Evolutionary conservation across 208 protist species (phyloP).

Genomic region (Acanthamoeba royreba): DNA sequence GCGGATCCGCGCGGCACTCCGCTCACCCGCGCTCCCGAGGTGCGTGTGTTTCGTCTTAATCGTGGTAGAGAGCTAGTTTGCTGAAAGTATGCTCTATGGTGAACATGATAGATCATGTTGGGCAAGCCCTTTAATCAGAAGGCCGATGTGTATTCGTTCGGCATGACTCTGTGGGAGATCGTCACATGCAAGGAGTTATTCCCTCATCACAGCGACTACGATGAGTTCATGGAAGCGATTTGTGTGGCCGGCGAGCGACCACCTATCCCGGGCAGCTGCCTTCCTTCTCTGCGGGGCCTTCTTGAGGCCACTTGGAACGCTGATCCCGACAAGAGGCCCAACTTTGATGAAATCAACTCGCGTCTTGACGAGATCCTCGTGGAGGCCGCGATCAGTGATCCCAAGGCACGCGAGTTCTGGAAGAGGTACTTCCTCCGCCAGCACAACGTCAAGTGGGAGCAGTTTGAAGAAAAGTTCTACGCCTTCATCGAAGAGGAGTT

Average conservation of each 20-base stretch:
- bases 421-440: not conserved
- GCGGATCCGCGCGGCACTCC: conserved; percentile 62
- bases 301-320: conserved; percentile 56
- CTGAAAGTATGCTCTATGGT: not conserved
- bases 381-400: not conserved
- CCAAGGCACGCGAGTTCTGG: not conserved
- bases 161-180: conserved; percentile 70
- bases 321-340: not conserved
- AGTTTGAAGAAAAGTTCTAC: not conserved
- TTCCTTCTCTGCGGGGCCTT: not conserved
- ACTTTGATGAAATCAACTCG: conserved; percentile 4
- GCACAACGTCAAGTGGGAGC: conserved; percentile 7
- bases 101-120: conserved; percentile 46
- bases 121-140: conserved; percentile 65
- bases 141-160: conserved; percentile 75
- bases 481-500: not conserved
- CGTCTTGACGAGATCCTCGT: not conserved
- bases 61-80: no score
- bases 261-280: conserved; percentile 50
- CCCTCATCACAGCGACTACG: conserved; percentile 60
- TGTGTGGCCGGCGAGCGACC: conserved; percentile 56
- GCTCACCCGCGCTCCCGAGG: conserved; percentile 72
- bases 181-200: conserved; percentile 66
- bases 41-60: not conserved
- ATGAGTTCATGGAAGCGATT: conserved; percentile 53